These are phyloP conservation scores for Gaultheria prostrata DNA, from an alignment of 148 eudicot genomes.

Conservation along the genomic window DNA sequence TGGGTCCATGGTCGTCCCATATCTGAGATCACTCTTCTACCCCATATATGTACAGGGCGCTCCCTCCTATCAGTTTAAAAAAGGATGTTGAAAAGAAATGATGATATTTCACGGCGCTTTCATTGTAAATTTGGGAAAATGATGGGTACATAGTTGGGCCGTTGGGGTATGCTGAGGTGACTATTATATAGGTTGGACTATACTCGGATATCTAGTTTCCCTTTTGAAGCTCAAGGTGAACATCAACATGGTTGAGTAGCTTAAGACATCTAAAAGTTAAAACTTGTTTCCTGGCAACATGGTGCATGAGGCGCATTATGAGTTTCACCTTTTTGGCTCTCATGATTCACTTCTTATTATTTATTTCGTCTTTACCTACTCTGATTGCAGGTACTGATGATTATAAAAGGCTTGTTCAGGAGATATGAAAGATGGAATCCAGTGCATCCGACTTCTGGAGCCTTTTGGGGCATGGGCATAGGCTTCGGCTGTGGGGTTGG, in stretches of 20 bases:
- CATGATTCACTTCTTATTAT: background rate
- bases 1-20: background rate
- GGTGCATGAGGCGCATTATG: background rate
- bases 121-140: background rate
- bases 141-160: background rate
- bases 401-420: conserved; percentile 75
- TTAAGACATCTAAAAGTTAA: background rate
- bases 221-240: background rate
- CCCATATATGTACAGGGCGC: background rate
- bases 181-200: background rate
- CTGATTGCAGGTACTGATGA: conserved; percentile 63
- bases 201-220: background rate
- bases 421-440: conserved; percentile 96
- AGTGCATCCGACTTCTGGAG: conserved; percentile 91
- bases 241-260: background rate
- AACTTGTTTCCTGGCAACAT: background rate
- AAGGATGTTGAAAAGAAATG: background rate
- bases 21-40: background rate
- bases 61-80: background rate
- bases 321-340: background rate
- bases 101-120: background rate
- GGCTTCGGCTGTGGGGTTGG: conserved; percentile 98
- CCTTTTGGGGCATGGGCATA: conserved; percentile 97
- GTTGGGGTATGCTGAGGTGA: background rate
- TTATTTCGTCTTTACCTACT: background rate